Conservation (phyloP, 2,329 filamentous ascomycete genomes). For the Cucurbitaria berberidis region DNA sequence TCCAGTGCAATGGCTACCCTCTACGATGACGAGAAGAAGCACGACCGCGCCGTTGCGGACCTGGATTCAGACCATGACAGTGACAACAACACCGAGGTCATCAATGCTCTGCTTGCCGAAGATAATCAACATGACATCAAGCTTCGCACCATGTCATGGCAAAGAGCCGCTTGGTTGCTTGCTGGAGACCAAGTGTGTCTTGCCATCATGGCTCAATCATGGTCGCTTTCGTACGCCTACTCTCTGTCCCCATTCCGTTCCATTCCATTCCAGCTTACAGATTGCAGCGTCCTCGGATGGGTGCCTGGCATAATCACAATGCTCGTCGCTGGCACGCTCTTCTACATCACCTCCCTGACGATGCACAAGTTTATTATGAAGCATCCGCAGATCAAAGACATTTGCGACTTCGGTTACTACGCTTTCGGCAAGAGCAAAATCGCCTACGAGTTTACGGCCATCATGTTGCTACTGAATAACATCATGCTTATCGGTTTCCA, state of each 20-base stretch:
- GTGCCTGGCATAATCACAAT: slow-evolving; percentile 86
- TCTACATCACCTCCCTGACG: slow-evolving; percentile 77
- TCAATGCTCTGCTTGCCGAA: slow-evolving; percentile 27
- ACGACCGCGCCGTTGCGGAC: slow-evolving; percentile 15
- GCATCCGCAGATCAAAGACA: slow-evolving; percentile 87
- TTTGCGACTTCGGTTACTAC: slow-evolving; percentile 92
- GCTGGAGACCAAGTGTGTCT: slow-evolving; percentile 96
- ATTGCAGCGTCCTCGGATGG: slow-evolving; percentile 69
- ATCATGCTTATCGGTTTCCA: slow-evolving; percentile 79
- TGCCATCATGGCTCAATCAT: slow-evolving; percentile 92
- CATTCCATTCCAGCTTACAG: slow-evolving; percentile 1
- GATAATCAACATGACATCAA: slow-evolving; percentile 59
- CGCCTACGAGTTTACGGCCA: slow-evolving; percentile 69
- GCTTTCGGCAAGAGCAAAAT: slow-evolving; percentile 83
- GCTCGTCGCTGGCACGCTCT: slow-evolving; percentile 74
- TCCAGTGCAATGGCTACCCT: not conserved
- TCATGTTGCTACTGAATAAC: slow-evolving; percentile 93
- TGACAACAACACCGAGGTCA: slow-evolving; percentile 15
- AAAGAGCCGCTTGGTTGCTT: slow-evolving; percentile 80
- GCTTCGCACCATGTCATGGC: slow-evolving; percentile 55
- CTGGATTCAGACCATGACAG: slow-evolving; percentile 20
- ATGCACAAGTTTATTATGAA: slow-evolving; percentile 81
- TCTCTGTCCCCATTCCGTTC: not conserved
- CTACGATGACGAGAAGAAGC: slow-evolving; percentile 3
- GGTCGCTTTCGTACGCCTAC: slow-evolving; percentile 73